Evolutionary conservation across 768 basidiomycete genomes (phyloP).

Genomic region (Leccinum imitatum): DNA sequence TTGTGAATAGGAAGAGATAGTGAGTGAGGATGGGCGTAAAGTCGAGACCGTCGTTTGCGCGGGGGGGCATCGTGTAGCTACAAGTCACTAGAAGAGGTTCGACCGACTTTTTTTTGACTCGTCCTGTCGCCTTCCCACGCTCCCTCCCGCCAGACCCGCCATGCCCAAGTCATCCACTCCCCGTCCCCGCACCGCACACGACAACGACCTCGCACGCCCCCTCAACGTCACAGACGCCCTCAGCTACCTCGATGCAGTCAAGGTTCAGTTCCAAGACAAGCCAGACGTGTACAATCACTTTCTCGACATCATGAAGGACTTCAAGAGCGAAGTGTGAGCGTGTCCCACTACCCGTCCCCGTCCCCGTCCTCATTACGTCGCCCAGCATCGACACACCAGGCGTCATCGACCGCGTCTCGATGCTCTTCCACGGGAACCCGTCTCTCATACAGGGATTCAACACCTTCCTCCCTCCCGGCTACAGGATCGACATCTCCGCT

Average conservation of each 20-base stretch:
- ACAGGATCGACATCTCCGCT: constrained; percentile 83
- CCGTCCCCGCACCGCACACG: constrained; percentile 35
- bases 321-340: constrained; percentile 90
- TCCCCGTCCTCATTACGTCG: constrained; percentile 3
- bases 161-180: constrained; percentile 30
- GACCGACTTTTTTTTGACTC: constrained; percentile 4
- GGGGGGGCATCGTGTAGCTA: constrained; percentile 40
- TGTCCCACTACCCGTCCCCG: background rate
- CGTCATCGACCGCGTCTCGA: constrained; percentile 93
- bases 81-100: background rate
- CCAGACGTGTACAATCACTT: constrained; percentile 95
- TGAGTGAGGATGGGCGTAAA: constrained; percentile 89
- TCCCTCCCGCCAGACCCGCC: background rate
- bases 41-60: constrained; percentile 69
- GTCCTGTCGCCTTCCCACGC: constrained; percentile 17
- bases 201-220: constrained; percentile 45
- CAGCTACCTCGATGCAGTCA: constrained; percentile 92
- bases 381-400: constrained; percentile 94
- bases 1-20: constrained; percentile 88
- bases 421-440: constrained; percentile 88
- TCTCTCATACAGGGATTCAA: constrained; percentile 96
- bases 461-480: constrained; percentile 92
- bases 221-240: constrained; percentile 93
- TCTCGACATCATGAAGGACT: constrained; percentile 98
- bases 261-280: constrained; percentile 83